Base-by-base conservation (phyloP, 2,329 filamentous ascomycete species). In the Pestalotiopsis fici region DNA sequence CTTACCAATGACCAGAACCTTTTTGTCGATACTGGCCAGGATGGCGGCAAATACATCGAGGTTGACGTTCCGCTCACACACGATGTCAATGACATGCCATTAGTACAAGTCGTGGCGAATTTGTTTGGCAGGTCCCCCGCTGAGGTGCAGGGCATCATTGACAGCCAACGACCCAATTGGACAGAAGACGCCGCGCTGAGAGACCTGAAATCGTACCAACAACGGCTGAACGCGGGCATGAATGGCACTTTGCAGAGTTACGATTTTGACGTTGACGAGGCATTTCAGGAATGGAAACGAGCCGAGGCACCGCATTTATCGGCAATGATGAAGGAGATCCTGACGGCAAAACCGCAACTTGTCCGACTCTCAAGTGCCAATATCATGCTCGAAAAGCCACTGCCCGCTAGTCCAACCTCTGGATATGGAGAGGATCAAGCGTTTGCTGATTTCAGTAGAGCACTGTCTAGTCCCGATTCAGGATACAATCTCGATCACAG, bases 11-110 rank as follows among this genome's bases (percentile, higher is more conserved):
- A 98, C 74, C 94, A 97, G 79, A 94, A 98, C 77, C 85, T 99
- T 64, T 89, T 90, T 59, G 85, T 90, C 21, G 86, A 87, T 71
- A 85, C 86, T 61, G 85, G 85, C 60, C 86, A 88, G 74, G 85
- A 87, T 65, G 84, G 85, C 59, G 83, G 89, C 43, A 88, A 88
- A 60, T 92, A 91, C 9, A 86, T 96, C 70, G 95, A 98, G 78
- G 92, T 95, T 25, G 86, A 93, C 66, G 88, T 94, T 2, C 94
- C 95, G 12, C 83, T 97, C 67, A 96, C 90, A 75, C 93, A 97
- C 79, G 93, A 98, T 79, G 91, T 98, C 76, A 97, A 96, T 80
- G 96, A 99, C 77, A 99, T 99, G 96, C 91, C 91, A 47, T 87
- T 98, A 81, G 96, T 97, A 31, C 91, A 96, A 77, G 88, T 91